Conservation (phyloP, 2,329 filamentous ascomycete species). For the Aspergillus neotritici region DNA sequence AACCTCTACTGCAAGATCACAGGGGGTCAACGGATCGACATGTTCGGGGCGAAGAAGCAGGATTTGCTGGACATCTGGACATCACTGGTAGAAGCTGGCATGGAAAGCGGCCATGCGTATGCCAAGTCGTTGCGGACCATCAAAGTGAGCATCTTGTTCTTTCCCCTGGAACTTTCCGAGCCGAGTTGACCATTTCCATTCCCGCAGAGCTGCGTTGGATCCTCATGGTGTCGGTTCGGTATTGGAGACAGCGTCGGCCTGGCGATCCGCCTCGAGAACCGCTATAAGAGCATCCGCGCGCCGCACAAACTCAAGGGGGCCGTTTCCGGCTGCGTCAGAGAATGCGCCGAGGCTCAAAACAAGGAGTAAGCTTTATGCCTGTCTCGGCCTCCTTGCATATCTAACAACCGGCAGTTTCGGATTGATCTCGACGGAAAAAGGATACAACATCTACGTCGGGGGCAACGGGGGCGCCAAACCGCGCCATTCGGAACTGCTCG, state of each 20-base stretch:
- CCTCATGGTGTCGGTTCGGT: slow-evolving; percentile 84
- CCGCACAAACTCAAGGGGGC: slow-evolving; percentile 91
- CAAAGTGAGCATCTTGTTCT: slow-evolving; percentile 45
- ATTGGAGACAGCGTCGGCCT: slow-evolving; percentile 87
- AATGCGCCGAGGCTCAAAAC: slow-evolving; percentile 87
- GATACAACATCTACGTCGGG: slow-evolving; percentile 86
- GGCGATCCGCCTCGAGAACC: slow-evolving; percentile 79
- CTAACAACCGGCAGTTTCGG: slow-evolving; percentile 58
- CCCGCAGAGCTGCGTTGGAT: slow-evolving; percentile 71
- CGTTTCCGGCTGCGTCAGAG: slow-evolving; percentile 83
- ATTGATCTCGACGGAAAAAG: slow-evolving; percentile 85
- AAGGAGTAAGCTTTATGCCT: slow-evolving; percentile 60
- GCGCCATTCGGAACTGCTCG: slow-evolving; percentile 72
- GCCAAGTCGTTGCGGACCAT: slow-evolving; percentile 84
- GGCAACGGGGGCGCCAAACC: slow-evolving; percentile 87
- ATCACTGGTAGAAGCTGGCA: slow-evolving; percentile 70
- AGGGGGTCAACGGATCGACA: slow-evolving; percentile 82
- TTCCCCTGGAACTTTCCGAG: not conserved
- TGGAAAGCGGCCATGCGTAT: slow-evolving; percentile 89
- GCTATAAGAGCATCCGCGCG: slow-evolving; percentile 83
- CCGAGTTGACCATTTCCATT: slow-evolving; percentile 6
- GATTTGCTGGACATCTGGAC: slow-evolving; percentile 79
- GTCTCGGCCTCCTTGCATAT: slow-evolving; percentile 1
- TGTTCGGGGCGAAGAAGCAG: slow-evolving; percentile 87
- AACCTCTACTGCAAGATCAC: slow-evolving; percentile 87